Conservation (phyloP, 139 green algal genomes). For the Coccomyxa sp. region DNA sequence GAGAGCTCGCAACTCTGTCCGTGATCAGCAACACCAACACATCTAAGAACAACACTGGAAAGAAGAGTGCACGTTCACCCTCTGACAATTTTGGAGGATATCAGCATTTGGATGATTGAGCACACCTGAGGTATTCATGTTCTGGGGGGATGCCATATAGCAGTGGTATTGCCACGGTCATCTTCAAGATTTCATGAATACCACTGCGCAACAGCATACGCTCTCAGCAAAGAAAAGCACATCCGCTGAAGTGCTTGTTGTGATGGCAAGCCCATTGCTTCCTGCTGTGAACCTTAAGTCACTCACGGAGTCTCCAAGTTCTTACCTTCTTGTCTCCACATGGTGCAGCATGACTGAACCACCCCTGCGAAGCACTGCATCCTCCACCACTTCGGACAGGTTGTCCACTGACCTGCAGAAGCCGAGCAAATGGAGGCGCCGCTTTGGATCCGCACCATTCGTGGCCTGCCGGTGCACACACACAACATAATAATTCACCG, state of each 20-base stretch:
- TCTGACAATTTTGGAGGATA: constrained; percentile 1
- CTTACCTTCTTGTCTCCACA: not conserved
- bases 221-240: not conserved
- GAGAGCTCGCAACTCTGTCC: not conserved
- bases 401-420: constrained; percentile 62
- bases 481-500: not conserved
- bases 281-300: too few relatives aligned
- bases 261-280: not conserved
- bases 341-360: constrained; percentile 39
- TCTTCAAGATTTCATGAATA: constrained; percentile 55
- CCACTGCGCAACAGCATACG: constrained; percentile 20
- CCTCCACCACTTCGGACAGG: constrained; percentile 35
- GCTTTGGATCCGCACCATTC: not conserved
- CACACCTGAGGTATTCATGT: constrained; percentile 51
- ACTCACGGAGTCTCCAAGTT: not conserved
- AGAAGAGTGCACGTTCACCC: not conserved
- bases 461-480: not conserved
- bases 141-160: constrained; percentile 75
- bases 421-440: constrained; percentile 29
- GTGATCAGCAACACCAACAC: not conserved
- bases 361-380: constrained; percentile 25
- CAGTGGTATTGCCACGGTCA: constrained; percentile 67
- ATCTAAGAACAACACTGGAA: not conserved
- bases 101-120: too few relatives aligned
- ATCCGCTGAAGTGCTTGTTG: not conserved